Conservation (phyloP, 1,284 basidiomycete species). For the Sphagnurus paluster region DNA sequence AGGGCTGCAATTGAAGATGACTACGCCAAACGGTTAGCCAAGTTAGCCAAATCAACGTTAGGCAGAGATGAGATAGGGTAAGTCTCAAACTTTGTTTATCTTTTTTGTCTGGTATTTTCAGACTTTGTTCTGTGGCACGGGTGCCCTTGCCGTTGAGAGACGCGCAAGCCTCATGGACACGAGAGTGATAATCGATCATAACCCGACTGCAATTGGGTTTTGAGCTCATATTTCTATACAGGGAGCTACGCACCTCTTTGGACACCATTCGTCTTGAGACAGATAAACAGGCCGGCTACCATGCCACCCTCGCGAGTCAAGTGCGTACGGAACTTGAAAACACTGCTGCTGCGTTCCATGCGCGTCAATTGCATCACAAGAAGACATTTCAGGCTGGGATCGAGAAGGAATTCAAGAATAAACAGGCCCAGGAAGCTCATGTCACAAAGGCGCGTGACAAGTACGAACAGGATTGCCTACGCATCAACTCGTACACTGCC, state of each 20-base stretch:
- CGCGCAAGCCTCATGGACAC: constrained; percentile 8
- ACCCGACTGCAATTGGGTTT: not conserved
- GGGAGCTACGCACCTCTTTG: constrained; percentile 78
- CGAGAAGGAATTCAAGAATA: constrained; percentile 88
- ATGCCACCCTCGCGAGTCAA: constrained; percentile 71
- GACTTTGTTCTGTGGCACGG: not conserved
- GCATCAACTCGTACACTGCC: constrained; percentile 95
- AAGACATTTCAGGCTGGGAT: constrained; percentile 71
- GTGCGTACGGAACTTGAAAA: constrained; percentile 80
- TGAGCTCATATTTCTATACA: constrained; percentile 32
- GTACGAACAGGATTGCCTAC: constrained; percentile 92
- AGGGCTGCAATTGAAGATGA: constrained; percentile 92
- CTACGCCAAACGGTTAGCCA: constrained; percentile 86
- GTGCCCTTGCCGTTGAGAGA: not conserved
- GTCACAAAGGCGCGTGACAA: constrained; percentile 90
- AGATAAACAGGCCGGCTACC: constrained; percentile 74
- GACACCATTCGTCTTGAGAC: constrained; percentile 84
- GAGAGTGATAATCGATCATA: constrained; percentile 6
- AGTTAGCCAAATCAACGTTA: constrained; percentile 76
- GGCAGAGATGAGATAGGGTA: constrained; percentile 93
- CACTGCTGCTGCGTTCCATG: constrained; percentile 62
- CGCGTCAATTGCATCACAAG: constrained; percentile 74
- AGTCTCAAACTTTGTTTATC: constrained; percentile 34
- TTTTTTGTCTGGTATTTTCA: not conserved
- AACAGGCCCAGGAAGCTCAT: constrained; percentile 81